Conservation (phyloP, 1,284 basidiomycete genomes). For the Phlebopus sp. region DNA sequence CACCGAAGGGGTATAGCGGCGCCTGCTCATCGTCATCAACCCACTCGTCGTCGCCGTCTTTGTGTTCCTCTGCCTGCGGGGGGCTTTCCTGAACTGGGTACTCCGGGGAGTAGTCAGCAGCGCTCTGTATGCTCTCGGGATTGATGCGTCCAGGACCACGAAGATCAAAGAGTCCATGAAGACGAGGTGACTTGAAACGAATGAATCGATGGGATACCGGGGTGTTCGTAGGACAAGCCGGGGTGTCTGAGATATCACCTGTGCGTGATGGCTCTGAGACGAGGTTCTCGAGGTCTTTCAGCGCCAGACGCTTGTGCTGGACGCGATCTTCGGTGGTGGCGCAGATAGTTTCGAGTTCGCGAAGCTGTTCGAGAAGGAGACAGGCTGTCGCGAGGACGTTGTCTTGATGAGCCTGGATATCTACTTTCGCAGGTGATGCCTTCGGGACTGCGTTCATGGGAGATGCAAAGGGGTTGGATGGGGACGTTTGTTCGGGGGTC, state of each 20-base stretch:
- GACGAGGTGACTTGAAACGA: conserved; percentile 23
- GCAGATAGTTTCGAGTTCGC: conserved; percentile 21
- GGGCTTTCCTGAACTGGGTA: not conserved
- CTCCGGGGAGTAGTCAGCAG: conserved; percentile 27
- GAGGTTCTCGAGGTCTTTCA: conserved; percentile 29
- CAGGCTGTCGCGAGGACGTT: conserved; percentile 29
- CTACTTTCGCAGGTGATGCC: not conserved
- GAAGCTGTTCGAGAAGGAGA: conserved; percentile 26
- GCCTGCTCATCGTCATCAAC: conserved; percentile 26
- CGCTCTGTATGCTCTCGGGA: conserved; percentile 21
- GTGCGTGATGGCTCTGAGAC: conserved; percentile 11
- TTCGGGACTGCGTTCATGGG: conserved; percentile 11
- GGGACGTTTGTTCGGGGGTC: conserved; percentile 1
- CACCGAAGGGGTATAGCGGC: conserved; percentile 24
- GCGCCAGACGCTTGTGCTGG: conserved; percentile 21
- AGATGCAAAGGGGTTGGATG: conserved; percentile 20
- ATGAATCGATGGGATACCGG: conserved; percentile 16
- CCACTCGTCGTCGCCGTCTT: conserved; percentile 17
- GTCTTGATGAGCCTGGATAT: conserved; percentile 4
- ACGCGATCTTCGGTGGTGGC: conserved; percentile 27
- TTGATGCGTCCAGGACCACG: conserved; percentile 25
- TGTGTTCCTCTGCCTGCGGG: conserved; percentile 6
- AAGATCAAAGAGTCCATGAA: conserved; percentile 31
- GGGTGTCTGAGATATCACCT: conserved; percentile 15
- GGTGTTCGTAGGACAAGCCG: conserved; percentile 25